Conservation (phyloP, 768 basidiomycete species). For the Dioszegia crocea region DNA sequence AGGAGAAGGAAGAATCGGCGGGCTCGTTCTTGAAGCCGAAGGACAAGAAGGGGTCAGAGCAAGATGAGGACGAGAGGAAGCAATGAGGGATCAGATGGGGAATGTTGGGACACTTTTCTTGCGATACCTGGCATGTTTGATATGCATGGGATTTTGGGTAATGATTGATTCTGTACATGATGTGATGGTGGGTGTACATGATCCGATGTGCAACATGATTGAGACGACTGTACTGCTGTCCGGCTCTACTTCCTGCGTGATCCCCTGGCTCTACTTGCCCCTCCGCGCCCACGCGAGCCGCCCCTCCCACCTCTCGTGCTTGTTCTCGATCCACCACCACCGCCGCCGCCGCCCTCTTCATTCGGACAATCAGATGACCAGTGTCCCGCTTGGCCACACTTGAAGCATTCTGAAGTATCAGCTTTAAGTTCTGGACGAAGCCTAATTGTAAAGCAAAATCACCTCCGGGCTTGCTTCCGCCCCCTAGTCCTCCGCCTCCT, state of each 20-base stretch:
- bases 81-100: too few species aligned
- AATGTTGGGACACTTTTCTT: too few species aligned
- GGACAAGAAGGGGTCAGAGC: neutral
- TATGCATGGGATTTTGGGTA: too few species aligned
- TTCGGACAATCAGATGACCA: slow-evolving; percentile 38
- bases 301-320: slow-evolving; percentile 3
- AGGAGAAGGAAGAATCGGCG: neutral
- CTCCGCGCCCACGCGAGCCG: slow-evolving; percentile 4
- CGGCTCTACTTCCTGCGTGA: neutral
- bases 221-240: neutral
- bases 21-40: neutral
- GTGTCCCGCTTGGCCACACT: slow-evolving; percentile 44
- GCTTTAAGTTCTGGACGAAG: neutral
- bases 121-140: too few species aligned
- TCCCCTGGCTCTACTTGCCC: slow-evolving; percentile 5
- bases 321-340: neutral
- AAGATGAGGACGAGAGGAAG: neutral
- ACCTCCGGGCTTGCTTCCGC: neutral
- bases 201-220: too few species aligned
- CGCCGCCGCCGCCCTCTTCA: slow-evolving; percentile 10
- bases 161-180: too few species aligned
- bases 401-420: slow-evolving; percentile 43
- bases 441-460: neutral
- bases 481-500: neutral
- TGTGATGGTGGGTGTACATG: too few species aligned